Evolutionary conservation across 1,284 basidiomycete genomes (phyloP).

Genomic region (Termitomyces sp.): DNA sequence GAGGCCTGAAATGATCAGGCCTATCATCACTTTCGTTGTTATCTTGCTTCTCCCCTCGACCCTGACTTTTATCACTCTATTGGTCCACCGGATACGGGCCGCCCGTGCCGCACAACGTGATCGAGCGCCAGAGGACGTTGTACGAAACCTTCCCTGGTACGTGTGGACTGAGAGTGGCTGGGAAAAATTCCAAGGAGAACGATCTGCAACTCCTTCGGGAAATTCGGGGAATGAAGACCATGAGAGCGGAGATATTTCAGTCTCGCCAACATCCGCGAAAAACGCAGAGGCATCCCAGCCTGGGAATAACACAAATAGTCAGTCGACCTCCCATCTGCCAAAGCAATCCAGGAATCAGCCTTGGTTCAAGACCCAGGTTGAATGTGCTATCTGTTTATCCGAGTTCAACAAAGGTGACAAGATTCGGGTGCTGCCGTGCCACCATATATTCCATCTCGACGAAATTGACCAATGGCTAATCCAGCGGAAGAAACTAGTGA

Average conservation of each 20-base stretch:
- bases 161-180: conserved; percentile 75
- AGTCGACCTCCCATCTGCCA: conserved; percentile 41
- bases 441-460: conserved; percentile 82
- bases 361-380: conserved; percentile 71
- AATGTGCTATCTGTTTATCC: conserved; percentile 88
- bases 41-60: conserved; percentile 78
- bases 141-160: conserved; percentile 70
- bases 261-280: not conserved
- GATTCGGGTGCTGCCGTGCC: conserved; percentile 85
- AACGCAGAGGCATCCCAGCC: not conserved
- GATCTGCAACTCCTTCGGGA: conserved; percentile 24
- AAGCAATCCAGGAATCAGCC: conserved; percentile 38
- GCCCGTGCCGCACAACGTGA: conserved; percentile 73
- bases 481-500: conserved; percentile 81
- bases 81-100: conserved; percentile 74
- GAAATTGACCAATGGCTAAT: conserved; percentile 90
- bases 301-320: conserved; percentile 20
- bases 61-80: conserved; percentile 75
- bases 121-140: conserved; percentile 74
- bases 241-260: conserved; percentile 30
- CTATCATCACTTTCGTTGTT: conserved; percentile 74
- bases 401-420: conserved; percentile 81
- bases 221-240: conserved; percentile 28
- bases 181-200: conserved; percentile 63
- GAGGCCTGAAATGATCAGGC: conserved; percentile 37